phyloP scores from a whole-genome alignment of 2,329 filamentous ascomycete genomes.

The Diaporthe nobilis region DNA sequence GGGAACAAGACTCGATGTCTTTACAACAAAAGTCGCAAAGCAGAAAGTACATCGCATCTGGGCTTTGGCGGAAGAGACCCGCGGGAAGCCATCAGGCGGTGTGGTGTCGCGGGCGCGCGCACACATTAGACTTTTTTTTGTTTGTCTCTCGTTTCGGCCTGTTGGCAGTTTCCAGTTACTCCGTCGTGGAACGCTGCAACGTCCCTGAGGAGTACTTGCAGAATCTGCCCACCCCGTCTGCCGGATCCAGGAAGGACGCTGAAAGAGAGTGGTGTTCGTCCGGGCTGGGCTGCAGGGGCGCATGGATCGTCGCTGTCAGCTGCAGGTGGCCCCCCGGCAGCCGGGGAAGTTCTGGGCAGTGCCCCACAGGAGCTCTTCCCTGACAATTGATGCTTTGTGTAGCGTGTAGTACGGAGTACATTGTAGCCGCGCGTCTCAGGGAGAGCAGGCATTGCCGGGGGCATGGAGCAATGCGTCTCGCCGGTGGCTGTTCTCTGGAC shows the following conservation, averaged over 20 bases:
- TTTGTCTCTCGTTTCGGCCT: neutral
- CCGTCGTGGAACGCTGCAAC: neutral
- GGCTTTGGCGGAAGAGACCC: slow-evolving; percentile 15
- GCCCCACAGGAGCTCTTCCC: slow-evolving; percentile 31
- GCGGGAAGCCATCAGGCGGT: neutral
- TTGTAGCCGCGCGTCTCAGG: slow-evolving; percentile 26
- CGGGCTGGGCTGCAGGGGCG: slow-evolving; percentile 27
- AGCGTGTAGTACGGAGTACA: neutral
- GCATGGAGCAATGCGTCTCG: neutral
- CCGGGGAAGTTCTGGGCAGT: slow-evolving; percentile 25
- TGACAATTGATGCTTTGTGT: neutral
- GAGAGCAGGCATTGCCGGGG: neutral
- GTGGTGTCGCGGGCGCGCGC: neutral
- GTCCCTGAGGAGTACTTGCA: neutral
- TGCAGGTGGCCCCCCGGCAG: slow-evolving; percentile 21
- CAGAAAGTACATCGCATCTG: neutral
- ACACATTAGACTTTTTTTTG: neutral
- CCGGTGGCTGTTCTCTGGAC: neutral
- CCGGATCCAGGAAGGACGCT: neutral
- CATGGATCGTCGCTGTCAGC: slow-evolving; percentile 33
- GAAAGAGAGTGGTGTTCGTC: slow-evolving; percentile 28
- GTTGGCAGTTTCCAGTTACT: slow-evolving; percentile 1
- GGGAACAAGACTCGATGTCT: neutral
- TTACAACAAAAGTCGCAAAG: neutral
- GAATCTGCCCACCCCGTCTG: neutral